Base-by-base conservation (phyloP, 192 early-diverging fungal genomes). In the Backusella circina region DNA sequence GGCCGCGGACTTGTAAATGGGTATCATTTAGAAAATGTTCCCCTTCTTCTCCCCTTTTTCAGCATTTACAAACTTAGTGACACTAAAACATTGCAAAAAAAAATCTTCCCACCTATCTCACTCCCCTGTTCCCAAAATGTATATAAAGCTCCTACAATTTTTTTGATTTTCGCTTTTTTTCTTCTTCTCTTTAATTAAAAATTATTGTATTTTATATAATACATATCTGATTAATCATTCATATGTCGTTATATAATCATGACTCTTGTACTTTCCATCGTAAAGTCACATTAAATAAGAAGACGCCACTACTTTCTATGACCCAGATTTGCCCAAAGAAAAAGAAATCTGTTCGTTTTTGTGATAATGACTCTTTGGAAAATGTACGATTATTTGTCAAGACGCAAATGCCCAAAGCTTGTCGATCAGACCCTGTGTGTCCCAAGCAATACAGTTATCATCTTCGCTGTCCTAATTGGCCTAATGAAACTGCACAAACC, bases 261-360 rank as follows among this genome's bases (percentile, higher is more conserved):
- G 33, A 70, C 9, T n/a, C 35, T 35, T 33, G 16, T 33, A 28
- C 57, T 28, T 33, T 33, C n/a, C n/a, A 41, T 32, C n/a, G 69
- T 30, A 70, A 41, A 70, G 69, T 70, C 35, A 23, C 69, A 37
- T 70, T 70, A 47, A 70, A 30, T 28, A 70, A 70, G 37, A 41
- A 41, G 28, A 37, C 38, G 2, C 69, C 69, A 28, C 15, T 39
- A 39, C 41, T 44, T 26, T 21, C 21, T 2, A 44, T 12, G 4
- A 0, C 21, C 30, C n/a, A 9, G 4, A 23, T 41, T 5, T 30
- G 7, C 5, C 5, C 6, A 36, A 73, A 51, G 37, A 32, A 13
- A 66, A 74, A 74, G 28, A 74, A 74, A 35, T 74, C 64, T 16
- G 73, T 74, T 13, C 33, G 73, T 28, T 74, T 74, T n/a, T 64